phyloP scores from a whole-genome alignment of 495 filamentous ascomycete species.

The Pyrenula massariospora region DNA sequence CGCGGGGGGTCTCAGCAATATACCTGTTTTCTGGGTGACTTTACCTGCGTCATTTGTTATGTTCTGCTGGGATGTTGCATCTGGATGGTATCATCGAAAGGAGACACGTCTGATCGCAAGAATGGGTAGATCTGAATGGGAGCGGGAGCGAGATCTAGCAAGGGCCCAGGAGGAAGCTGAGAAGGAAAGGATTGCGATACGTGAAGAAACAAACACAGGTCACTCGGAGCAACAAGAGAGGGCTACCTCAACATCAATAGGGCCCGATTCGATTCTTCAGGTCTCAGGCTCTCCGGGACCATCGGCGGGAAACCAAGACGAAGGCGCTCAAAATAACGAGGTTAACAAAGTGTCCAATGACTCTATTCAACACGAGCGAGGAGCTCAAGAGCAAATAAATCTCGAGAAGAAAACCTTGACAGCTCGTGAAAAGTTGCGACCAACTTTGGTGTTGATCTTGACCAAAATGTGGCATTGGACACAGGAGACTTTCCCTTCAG shows the following conservation, averaged over 20 bases:
- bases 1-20: slow-evolving; percentile 30
- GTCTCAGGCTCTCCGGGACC: background rate
- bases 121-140: slow-evolving; percentile 37
- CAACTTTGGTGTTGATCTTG: slow-evolving; percentile 36
- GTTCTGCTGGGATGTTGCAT: slow-evolving; percentile 48
- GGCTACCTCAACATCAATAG: too few relatives aligned
- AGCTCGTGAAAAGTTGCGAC: slow-evolving; percentile 1
- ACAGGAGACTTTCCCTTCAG: slow-evolving; percentile 55
- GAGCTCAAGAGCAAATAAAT: too few relatives aligned
- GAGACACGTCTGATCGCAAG: slow-evolving; percentile 48
- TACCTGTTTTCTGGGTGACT: slow-evolving; percentile 49
- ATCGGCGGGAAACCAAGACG: too few relatives aligned
- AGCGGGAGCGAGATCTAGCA: slow-evolving; percentile 26
- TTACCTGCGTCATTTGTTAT: slow-evolving; percentile 50
- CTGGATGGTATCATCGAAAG: slow-evolving; percentile 43
- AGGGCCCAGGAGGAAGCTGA: slow-evolving; percentile 11
- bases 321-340: too few relatives aligned
- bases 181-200: too few relatives aligned
- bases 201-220: too few relatives aligned
- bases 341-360: too few relatives aligned
- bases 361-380: too few relatives aligned
- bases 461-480: slow-evolving; percentile 35
- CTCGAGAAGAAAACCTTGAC: background rate
- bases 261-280: too few relatives aligned
- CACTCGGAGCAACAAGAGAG: too few relatives aligned